Base-by-base conservation (phyloP, 306 rosid genomes). In the Cicer pinnatifidum region DNA sequence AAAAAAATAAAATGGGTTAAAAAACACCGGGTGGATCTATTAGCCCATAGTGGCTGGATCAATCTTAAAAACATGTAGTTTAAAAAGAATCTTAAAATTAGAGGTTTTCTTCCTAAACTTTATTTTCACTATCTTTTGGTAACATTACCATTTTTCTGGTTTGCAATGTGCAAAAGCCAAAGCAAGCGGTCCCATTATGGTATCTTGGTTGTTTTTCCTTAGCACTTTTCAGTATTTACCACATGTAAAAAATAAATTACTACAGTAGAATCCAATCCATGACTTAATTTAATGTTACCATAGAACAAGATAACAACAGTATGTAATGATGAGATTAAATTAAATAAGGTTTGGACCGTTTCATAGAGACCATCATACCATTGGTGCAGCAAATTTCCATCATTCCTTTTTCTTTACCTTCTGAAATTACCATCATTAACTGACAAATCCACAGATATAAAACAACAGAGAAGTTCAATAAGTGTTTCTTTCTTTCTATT, bases 331-430 rank as follows among this genome's bases (percentile, higher is more conserved):
- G 60, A 23, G 59, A 64, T 68, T 45, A 67, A 39, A 46, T 50
- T 77, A 52, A 69, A 53, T 72, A 61, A 9, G 62, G 7, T 40
- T 60, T 77, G 77, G 89, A 73, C 75, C 61, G 66, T 41, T 67
- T 50, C 76, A 61, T 35, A 59, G 60, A 75, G 60, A 75, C 63
- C 82, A 80, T 83, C 74, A 81, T 85, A 51, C 80, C 73, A 62
- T 69, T 64, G 71, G 80, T 63, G 84, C 91, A 87, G 91, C 76
- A 86, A 87, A 87, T 73, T 78, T 79, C 82, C 87, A 78, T 78
- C 73, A 78, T 78, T 64, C 78, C 69, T 13, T 62, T 20, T 17
- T 11, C 61, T 53, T 59, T 69, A 51, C 37, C 23, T 39, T 35
- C 75, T 75, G 72, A n/a, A 12, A 20, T 65, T 39, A 51, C 40